Conservation (phyloP, 495 filamentous ascomycete species). For the Penicillium silybi region DNA sequence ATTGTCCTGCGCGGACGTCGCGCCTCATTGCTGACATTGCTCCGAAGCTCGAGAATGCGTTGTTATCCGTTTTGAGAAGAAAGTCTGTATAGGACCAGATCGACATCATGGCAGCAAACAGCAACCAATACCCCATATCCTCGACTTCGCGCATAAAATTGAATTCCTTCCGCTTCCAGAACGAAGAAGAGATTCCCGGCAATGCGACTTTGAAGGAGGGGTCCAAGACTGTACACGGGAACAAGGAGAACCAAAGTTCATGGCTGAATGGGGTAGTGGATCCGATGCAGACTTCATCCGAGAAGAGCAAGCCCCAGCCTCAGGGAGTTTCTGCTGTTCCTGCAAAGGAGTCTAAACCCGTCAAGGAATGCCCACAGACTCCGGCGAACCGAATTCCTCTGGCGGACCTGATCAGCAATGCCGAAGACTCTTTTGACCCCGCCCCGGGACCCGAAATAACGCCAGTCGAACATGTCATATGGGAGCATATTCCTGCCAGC, state of each 20-base stretch:
- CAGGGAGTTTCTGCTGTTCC: not conserved
- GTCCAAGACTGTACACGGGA: conserved; percentile 21
- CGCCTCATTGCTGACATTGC: conserved; percentile 18
- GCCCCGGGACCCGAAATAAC: conserved; percentile 45
- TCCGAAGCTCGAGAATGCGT: conserved; percentile 22
- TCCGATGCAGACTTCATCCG: conserved; percentile 21
- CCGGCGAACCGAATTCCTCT: conserved; percentile 72
- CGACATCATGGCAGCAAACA: conserved; percentile 25
- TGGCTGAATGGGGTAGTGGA: conserved; percentile 41
- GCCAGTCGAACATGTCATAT: conserved; percentile 70
- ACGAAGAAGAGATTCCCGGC: conserved; percentile 27
- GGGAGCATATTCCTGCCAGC: conserved; percentile 56
- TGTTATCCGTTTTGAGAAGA: conserved; percentile 18
- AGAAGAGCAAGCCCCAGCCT: conserved; percentile 21
- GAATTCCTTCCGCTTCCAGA: conserved; percentile 52
- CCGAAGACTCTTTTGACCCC: conserved; percentile 52
- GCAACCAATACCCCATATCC: conserved; percentile 38
- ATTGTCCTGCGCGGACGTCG: not conserved
- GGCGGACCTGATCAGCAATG: conserved; percentile 73
- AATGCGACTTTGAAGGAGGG: conserved; percentile 25
- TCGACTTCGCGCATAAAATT: conserved; percentile 56
- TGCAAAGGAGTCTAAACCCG: conserved; percentile 28
- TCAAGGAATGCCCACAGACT: conserved; percentile 60
- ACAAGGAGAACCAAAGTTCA: conserved; percentile 39
- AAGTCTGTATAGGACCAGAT: conserved; percentile 10